Evolutionary conservation across 2,329 filamentous ascomycete species (phyloP).

Genomic region (Penicillium crustosum): DNA sequence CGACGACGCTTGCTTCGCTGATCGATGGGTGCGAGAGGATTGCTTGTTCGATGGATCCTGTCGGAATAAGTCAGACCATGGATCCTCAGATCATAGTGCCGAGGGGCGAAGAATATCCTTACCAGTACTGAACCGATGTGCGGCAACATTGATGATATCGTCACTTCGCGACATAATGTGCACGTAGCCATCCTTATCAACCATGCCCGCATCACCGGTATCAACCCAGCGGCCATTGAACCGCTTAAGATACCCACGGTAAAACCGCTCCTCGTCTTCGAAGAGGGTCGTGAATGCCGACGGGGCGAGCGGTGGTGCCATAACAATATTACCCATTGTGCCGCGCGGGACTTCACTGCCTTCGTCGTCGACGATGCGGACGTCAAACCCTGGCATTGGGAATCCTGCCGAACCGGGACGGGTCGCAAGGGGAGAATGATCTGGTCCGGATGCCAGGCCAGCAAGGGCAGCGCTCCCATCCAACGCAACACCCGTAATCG

Average conservation of each 20-base stretch:
- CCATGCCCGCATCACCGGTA: constrained; percentile 85
- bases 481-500: constrained; percentile 65
- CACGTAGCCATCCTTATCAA: constrained; percentile 70
- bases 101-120: constrained; percentile 31
- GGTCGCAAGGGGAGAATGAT: constrained; percentile 56
- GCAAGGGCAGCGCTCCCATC: constrained; percentile 60
- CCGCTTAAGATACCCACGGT: constrained; percentile 77
- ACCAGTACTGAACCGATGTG: constrained; percentile 87
- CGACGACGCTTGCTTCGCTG: constrained; percentile 81
- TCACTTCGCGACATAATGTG: constrained; percentile 67
- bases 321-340: constrained; percentile 87
- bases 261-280: constrained; percentile 82
- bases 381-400: constrained; percentile 87
- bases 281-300: constrained; percentile 85
- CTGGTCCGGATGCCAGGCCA: constrained; percentile 11
- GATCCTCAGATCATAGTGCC: neutral
- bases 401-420: constrained; percentile 88
- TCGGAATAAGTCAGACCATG: neutral
- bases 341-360: constrained; percentile 70
- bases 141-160: constrained; percentile 94
- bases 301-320: constrained; percentile 77
- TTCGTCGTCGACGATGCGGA: constrained; percentile 77
- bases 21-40: constrained; percentile 77
- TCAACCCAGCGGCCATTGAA: constrained; percentile 84
- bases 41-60: constrained; percentile 85